Evolutionary conservation across 2,329 filamentous ascomycete species (phyloP).

Genomic region (Lizonia empirigonia): DNA sequence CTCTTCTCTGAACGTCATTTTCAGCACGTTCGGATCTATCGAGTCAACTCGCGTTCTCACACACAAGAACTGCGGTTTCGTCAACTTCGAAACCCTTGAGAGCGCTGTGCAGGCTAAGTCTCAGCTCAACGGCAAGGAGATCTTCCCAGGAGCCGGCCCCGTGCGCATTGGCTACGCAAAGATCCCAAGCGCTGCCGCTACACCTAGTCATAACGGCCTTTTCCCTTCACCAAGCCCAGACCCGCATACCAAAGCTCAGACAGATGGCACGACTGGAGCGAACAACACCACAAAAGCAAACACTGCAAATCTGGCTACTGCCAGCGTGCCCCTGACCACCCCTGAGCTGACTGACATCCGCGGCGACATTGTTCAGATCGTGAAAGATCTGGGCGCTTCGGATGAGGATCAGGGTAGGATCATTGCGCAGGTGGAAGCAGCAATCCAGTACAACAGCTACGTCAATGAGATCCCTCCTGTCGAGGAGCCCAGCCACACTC

Average conservation of each 20-base stretch:
- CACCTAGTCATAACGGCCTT: slow-evolving; percentile 84
- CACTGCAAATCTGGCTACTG: slow-evolving; percentile 52
- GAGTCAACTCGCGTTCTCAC: slow-evolving; percentile 91
- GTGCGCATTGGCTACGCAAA: slow-evolving; percentile 98
- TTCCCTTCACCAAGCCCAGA: slow-evolving; percentile 92
- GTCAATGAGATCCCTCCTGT: slow-evolving; percentile 86
- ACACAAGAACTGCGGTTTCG: slow-evolving; percentile 98
- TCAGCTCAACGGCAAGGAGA: slow-evolving; percentile 92
- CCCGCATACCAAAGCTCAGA: slow-evolving; percentile 67
- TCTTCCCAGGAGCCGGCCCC: slow-evolving; percentile 94
- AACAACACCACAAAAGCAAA: slow-evolving; percentile 40
- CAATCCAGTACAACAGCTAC: slow-evolving; percentile 75
- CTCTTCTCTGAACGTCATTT: slow-evolving; percentile 92
- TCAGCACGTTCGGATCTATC: slow-evolving; percentile 89
- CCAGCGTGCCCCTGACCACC: slow-evolving; percentile 65
- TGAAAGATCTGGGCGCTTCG: slow-evolving; percentile 83
- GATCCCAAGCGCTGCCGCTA: slow-evolving; percentile 85
- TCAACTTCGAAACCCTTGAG: slow-evolving; percentile 92
- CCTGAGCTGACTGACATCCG: slow-evolving; percentile 78
- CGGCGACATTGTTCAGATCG: slow-evolving; percentile 82
- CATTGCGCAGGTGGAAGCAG: slow-evolving; percentile 72
- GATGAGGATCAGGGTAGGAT: slow-evolving; percentile 79
- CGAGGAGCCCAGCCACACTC: slow-evolving; percentile 83
- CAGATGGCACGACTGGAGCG: slow-evolving; percentile 44
- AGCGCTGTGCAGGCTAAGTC: slow-evolving; percentile 89